Base-by-base conservation (phyloP, 2,329 filamentous ascomycete genomes). In the Aureobasidium sp. region DNA sequence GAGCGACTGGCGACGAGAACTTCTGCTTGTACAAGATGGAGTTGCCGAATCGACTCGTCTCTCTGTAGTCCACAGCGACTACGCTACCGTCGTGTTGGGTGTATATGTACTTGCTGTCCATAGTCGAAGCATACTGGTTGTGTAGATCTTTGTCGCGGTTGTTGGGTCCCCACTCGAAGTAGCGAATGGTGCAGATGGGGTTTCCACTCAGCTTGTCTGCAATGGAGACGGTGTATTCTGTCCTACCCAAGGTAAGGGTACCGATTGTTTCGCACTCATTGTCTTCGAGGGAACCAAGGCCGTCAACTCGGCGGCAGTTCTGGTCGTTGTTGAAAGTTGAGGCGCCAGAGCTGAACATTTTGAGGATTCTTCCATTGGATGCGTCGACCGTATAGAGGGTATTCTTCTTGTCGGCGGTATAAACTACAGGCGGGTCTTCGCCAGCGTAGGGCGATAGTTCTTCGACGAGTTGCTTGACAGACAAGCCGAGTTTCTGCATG, bases 141-240 rank as follows among this genome's bases (percentile, higher is more conserved):
- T 91, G 86, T 7, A 99, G 84, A 71, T 99, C 94, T 65, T 84
- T 84, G 73, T 99, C 93, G 64, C 87, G 89, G 63, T 88, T 95
- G 74, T 99, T 99, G 15, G 92, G 90, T 0, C 86, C 87, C 94
- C 94, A 99, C 73, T 99, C 94, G 11, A 91, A 89, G 71, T 95
- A 99, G 66, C 86, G 92, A 67, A 99, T 84, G 0, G 90, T 96
- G 69, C 91, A 96, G 65, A 99, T 88, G 8, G 85, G 84, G 63
- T 87, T 84, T 1, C 88, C 87, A 3, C 85, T 86, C 67, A 88
- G 83, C 48, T 82, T 83, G 63, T 90, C 87, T 66, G 91, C 88
- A 48, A 99, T 95, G 61, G 83, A 86, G 63, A 99, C 87, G 6
- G 85, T 93, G 74, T 99, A 99, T 73, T 97, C 91, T 42, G 90